phyloP scores from a whole-genome alignment of 805 yeast species.

The Metschnikowia arizonensis region DNA sequence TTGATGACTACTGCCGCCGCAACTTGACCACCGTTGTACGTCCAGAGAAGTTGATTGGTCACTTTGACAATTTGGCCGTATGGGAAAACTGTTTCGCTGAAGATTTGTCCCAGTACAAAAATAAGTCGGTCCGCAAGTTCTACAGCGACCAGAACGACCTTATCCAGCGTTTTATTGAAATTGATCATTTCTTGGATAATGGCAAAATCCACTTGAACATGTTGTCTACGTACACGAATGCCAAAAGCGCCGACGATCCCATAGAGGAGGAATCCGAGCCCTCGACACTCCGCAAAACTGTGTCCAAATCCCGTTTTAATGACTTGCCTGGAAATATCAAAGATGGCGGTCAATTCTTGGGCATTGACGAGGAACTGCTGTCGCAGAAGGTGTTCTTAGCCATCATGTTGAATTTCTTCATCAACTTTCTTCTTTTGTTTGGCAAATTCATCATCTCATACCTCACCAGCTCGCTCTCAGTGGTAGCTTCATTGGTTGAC shows the following conservation, averaged over 20 bases:
- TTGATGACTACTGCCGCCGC: conserved; percentile 25
- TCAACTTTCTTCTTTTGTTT: conserved; percentile 54
- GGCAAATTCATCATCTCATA: conserved; percentile 60
- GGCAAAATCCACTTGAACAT: conserved; percentile 60
- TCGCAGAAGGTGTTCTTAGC: conserved; percentile 50
- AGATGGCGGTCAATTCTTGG: conserved; percentile 55
- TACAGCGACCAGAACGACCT: conserved; percentile 59
- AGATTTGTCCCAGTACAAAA: conserved; percentile 21
- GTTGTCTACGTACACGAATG: conserved; percentile 51
- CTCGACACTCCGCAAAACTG: conserved; percentile 12
- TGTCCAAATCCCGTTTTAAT: conserved; percentile 28
- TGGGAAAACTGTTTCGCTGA: conserved; percentile 26
- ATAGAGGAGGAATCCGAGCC: conserved; percentile 9
- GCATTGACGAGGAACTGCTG: conserved; percentile 43
- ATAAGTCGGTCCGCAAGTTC: conserved; percentile 33
- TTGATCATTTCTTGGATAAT: conserved; percentile 65
- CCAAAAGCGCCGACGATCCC: conserved; percentile 18
- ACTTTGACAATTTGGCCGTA: conserved; percentile 24
- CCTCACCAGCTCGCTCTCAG: conserved; percentile 68
- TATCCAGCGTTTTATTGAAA: conserved; percentile 52
- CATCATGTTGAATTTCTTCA: conserved; percentile 57
- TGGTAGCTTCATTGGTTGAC: conserved; percentile 75
- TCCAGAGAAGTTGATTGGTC: conserved; percentile 36
- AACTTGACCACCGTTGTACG: conserved; percentile 24
- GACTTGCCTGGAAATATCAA: conserved; percentile 58